Evolutionary conservation across 441 rosid species (phyloP), one percentile per base, ranked within the genome.

Genomic region (Viola pubescens): DNA sequence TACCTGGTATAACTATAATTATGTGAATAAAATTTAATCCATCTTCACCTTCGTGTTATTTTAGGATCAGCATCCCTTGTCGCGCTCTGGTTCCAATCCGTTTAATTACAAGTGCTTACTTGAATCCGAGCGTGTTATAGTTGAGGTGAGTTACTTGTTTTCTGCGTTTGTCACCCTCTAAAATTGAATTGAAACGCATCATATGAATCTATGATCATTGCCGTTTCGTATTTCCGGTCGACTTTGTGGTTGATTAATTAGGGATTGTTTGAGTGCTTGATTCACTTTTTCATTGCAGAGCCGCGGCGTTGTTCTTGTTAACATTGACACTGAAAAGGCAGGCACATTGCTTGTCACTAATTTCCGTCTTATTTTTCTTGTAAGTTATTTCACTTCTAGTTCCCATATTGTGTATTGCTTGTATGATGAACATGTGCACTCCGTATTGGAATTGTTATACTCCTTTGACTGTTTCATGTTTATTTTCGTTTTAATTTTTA

Each of bases 341-440:
- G 97, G 98, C 59, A 88, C 85, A 48, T 76, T 94, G 68, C 58
- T 89, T 61, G 80, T 94, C 71, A 90, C 98, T 19, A 94, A 90
- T 70, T 90, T 84, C 66, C 96, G 98, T 51, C 75, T 90, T 71
- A 81, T 94, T 65, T 94, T 90, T 77, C 69, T 94, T 90, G 98
- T 94, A 72, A 78, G 94, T 76, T 40, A 39, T 54, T 42, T 37
- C 14, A 1, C 39, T 13, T 40, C 19, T 38, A 50, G 12, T 46
- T 64, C 11, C 34, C 34, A 26, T 26, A 26, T 2, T 26, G 34
- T 26, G 34, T 26, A 19, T 19, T 19, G 26, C 26, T 19, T 19
- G 26, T 19, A 26, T 26, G 34, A 26, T 26, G 34, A 26, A 26
- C 34, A 26, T 26, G 34, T 26, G 34, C 34, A 26, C 34, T 26